phyloP scores from a whole-genome alignment of 441 rosid genomes.

The Pelargonium citronellum region DNA sequence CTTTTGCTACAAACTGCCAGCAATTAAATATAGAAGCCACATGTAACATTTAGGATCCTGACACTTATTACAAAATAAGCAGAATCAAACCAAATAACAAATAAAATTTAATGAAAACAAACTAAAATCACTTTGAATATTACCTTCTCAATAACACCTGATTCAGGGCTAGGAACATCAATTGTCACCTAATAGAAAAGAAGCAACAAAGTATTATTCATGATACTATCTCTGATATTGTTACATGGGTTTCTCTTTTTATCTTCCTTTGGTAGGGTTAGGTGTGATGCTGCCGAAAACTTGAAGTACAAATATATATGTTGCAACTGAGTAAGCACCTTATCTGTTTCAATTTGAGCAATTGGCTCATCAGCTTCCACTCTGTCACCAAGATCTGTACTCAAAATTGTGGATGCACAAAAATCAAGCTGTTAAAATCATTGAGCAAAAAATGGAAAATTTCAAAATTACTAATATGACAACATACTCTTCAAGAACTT shows the following conservation, averaged over 20 bases:
- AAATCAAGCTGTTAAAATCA: slow-evolving; percentile 16
- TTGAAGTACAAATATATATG: background rate
- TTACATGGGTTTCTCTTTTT: too few species aligned
- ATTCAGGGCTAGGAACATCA: slow-evolving; percentile 84
- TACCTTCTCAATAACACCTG: slow-evolving; percentile 88
- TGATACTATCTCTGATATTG: too few species aligned
- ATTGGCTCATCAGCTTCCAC: slow-evolving; percentile 84
- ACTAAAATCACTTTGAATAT: slow-evolving; percentile 2
- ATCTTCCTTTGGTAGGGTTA: too few species aligned
- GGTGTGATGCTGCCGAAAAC: background rate
- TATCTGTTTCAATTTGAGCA: slow-evolving; percentile 97
- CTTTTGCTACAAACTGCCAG: slow-evolving; percentile 64
- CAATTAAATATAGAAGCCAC: slow-evolving; percentile 14
- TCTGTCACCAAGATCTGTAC: slow-evolving; percentile 82
- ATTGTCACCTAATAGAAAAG: slow-evolving; percentile 68
- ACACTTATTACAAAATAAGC: background rate
- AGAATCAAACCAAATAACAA: background rate
- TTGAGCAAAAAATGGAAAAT: background rate
- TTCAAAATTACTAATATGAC: slow-evolving; percentile 14
- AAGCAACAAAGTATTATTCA: background rate
- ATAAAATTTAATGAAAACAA: slow-evolving; percentile 8
- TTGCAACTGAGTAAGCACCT: slow-evolving; percentile 36
- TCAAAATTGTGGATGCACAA: slow-evolving; percentile 23
- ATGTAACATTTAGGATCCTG: slow-evolving; percentile 10
- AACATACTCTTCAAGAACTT: slow-evolving; percentile 70